These are phyloP conservation scores for Jasminum sambac DNA, from an alignment of 257 asterid species.

Conservation along the genomic window DNA sequence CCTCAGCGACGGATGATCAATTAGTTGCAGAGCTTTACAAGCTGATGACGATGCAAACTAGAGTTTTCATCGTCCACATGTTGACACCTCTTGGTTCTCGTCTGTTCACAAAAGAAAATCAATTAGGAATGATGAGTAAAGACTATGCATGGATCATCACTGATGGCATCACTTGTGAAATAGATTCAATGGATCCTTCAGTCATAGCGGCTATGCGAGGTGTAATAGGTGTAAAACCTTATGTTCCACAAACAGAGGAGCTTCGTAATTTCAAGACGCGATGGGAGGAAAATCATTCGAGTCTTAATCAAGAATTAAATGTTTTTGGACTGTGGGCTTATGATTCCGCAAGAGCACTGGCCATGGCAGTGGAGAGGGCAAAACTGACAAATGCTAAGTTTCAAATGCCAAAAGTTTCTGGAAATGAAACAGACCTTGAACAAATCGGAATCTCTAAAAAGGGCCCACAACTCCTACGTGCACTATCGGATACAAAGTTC, in stretches of 20 bases:
- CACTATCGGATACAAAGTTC: constrained; percentile 20
- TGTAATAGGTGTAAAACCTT: constrained; percentile 6
- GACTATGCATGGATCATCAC: constrained; percentile 17
- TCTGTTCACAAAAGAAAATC: neutral
- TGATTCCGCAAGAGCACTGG: constrained; percentile 1
- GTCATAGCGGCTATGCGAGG: constrained; percentile 2
- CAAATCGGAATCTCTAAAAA: constrained; percentile 35
- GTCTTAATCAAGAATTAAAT: neutral
- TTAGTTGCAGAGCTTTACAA: constrained; percentile 15
- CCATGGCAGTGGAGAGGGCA: neutral
- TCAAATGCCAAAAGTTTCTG: constrained; percentile 4
- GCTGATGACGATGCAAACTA: constrained; percentile 24
- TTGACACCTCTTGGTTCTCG: neutral
- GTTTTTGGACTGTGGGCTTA: neutral
- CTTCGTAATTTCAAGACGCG: neutral
- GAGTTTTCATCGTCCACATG: constrained; percentile 22
- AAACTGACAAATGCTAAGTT: neutral
- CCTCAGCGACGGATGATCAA: constrained; percentile 20
- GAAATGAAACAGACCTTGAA: constrained; percentile 37
- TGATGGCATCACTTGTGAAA: neutral
- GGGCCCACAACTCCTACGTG: constrained; percentile 39
- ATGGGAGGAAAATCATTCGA: neutral
- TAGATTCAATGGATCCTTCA: neutral
- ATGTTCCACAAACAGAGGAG: constrained; percentile 6
- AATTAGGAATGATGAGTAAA: neutral